phyloP scores from a whole-genome alignment of 257 asterid genomes.

The Eucommia ulmoides region DNA sequence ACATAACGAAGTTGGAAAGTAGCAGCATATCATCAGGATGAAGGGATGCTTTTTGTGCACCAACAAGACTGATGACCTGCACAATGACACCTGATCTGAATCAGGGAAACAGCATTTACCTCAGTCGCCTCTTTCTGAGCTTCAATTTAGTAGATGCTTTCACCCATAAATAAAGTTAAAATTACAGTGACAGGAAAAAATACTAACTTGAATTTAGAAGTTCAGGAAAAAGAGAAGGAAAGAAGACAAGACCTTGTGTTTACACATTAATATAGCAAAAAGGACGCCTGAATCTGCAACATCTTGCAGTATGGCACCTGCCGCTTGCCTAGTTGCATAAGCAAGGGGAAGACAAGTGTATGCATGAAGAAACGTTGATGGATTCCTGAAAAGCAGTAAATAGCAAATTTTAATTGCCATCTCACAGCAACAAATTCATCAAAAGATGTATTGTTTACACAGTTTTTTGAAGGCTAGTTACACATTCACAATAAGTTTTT shows the following conservation, averaged over 20 bases:
- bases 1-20: constrained; percentile 82
- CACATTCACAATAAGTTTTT: too few relatives aligned
- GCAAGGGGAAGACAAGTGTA: constrained; percentile 91
- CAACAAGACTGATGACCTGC: constrained; percentile 95
- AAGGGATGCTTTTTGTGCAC: constrained; percentile 87
- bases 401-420: constrained; percentile 7
- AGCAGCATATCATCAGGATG: constrained; percentile 91
- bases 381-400: constrained; percentile 55
- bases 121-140: too few relatives aligned
- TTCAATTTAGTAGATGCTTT: constrained; percentile 12
- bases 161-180: too few relatives aligned
- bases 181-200: too few relatives aligned
- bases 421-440: too few relatives aligned
- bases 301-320: constrained; percentile 88
- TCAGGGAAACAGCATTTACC: too few relatives aligned
- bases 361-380: constrained; percentile 93
- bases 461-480: too few relatives aligned
- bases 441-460: too few relatives aligned
- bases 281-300: constrained; percentile 83
- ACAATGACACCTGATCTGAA: too few relatives aligned
- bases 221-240: constrained; percentile 7
- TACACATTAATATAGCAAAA: constrained; percentile 91
- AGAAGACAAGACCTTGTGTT: constrained; percentile 57
- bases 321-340: constrained; percentile 85
- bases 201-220: constrained; percentile 5